phyloP scores from a whole-genome alignment of 257 asterid genomes.

The Asclepias syriaca region DNA sequence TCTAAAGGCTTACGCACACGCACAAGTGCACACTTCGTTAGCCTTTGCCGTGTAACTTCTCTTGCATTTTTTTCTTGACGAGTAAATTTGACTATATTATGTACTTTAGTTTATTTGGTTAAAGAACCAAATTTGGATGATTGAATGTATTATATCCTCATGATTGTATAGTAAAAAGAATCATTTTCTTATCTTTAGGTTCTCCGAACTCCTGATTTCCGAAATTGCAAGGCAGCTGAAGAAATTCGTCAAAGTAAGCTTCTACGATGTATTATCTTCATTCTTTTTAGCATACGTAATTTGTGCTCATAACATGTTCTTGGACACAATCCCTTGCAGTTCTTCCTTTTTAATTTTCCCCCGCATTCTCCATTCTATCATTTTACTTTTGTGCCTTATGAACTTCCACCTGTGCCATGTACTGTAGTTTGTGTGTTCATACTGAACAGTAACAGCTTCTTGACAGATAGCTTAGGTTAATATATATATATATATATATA shows the following conservation, averaged over 20 bases:
- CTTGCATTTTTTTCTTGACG: background rate
- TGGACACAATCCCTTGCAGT: background rate
- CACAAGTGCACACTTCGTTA: background rate
- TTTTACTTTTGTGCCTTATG: too few species aligned
- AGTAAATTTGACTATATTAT: background rate
- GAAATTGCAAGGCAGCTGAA: constrained; percentile 74
- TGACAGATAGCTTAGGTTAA: background rate
- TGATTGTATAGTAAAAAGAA: too few species aligned
- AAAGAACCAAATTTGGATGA: too few species aligned
- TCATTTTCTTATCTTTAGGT: constrained; percentile 43
- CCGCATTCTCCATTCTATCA: too few species aligned
- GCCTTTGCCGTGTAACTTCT: background rate
- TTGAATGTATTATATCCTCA: too few species aligned
- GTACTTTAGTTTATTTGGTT: too few species aligned
- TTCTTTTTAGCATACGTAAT: background rate
- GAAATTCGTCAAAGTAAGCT: constrained; percentile 62
- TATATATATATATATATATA: background rate
- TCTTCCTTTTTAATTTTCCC: background rate
- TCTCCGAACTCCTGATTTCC: constrained; percentile 80
- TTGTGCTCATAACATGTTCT: background rate
- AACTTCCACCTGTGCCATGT: too few species aligned
- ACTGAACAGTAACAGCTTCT: background rate
- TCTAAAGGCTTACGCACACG: background rate
- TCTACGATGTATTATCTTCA: constrained; percentile 5
- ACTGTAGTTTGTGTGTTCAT: background rate